Evolutionary conservation across 805 yeast species (phyloP), one percentile per base, ranked within the genome.

Genomic region (Ogataea salicorniae): DNA sequence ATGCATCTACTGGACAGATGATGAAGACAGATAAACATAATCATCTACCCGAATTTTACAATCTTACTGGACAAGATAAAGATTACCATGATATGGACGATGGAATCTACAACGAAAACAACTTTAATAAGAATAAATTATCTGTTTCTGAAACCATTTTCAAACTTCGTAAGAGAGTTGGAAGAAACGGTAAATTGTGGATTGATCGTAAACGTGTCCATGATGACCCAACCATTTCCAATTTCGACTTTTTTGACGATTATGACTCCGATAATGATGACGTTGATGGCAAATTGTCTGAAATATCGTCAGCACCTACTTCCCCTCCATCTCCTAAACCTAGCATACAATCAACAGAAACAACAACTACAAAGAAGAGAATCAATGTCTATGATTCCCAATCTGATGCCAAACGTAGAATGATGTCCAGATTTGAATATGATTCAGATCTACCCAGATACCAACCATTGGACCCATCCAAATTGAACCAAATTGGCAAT

Each of bases 391-490:
- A 68, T 47, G 72, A 68, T 49, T 64, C 64, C n/a, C 37, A 60
- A 49, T 45, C 40, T 2, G 70, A 65, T 48, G 55, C 60, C 11
- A 56, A 70, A 34, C 64, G 63, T 43, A 64, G 84, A 49, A 58
- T 76, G 46, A 72, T 71, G 46, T 76, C 82, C 1, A 67, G 73
- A 37, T 78, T 79, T 74, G 63, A 62, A 51, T 79, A 73, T 59
- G 83, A 79, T 56, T 62, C 70, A 35, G 82, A 78, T 50, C 42
- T 67, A 38, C 60, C 63, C 13, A 38, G 46, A 48, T 70, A 66
- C 58, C 73, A 70, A 38, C 85, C 84, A 34, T 73, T 87, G 49
- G 96, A 89, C 64, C 97, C 97, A 0, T 82, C 96, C 0, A 76
- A 78, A 46, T 73, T 91, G 57, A 91, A 91, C 61, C 84, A 85